Evolutionary conservation across 2,329 filamentous ascomycete genomes (phyloP).

Genomic region (Botryotinia globosa): DNA sequence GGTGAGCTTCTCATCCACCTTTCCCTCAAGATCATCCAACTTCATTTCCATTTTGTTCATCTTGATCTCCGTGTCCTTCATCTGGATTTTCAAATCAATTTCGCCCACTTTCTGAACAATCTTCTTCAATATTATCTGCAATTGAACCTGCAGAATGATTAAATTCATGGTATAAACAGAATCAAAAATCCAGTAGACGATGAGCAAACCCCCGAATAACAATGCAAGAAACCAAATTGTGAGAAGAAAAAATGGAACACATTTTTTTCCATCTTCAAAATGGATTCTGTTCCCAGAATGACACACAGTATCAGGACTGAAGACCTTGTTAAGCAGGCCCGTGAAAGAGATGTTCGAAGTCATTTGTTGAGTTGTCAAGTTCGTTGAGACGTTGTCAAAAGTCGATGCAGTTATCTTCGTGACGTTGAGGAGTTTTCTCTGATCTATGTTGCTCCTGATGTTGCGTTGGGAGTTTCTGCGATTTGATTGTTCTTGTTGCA

Average conservation of each 20-base stretch:
- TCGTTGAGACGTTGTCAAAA: not conserved
- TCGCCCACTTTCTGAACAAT: not conserved
- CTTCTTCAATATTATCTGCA: not conserved
- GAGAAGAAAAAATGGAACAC: no score
- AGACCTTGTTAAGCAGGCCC: accelerated
- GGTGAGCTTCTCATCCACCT: not conserved
- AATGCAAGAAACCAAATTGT: not conserved
- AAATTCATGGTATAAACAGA: no score
- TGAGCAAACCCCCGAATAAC: not conserved
- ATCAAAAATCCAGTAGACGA: no score
- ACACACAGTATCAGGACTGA: not conserved
- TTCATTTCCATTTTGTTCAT: not conserved
- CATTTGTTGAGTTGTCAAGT: not conserved
- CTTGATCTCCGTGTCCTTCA: not conserved
- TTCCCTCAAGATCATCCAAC: not conserved
- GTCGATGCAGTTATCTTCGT: not conserved
- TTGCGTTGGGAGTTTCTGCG: not conserved
- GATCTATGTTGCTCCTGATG: not conserved
- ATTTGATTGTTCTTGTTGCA: not conserved
- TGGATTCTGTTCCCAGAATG: not conserved
- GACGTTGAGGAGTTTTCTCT: not conserved
- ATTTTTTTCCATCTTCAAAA: no score
- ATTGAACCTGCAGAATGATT: no score
- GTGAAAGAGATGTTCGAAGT: not conserved
- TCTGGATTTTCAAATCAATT: not conserved